Evolutionary conservation across 441 rosid genomes (phyloP).

Genomic region (Biscutella auriculata): DNA sequence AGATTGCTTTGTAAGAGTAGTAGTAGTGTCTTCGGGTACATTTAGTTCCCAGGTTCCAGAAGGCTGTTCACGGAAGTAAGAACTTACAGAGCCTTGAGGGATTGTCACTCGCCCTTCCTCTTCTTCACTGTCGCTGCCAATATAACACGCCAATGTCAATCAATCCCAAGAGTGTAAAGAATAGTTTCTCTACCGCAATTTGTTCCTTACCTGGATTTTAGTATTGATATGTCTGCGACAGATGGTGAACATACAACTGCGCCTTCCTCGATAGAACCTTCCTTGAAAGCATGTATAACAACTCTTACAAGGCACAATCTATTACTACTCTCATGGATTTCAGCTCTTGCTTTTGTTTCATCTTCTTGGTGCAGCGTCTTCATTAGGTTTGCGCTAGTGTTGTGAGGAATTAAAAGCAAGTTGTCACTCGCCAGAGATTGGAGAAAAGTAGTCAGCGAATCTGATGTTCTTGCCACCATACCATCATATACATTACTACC

Average conservation of each 20-base stretch:
- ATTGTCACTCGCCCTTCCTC: slow-evolving; percentile 35
- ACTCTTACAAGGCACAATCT: slow-evolving; percentile 64
- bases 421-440: slow-evolving; percentile 23
- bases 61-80: slow-evolving; percentile 49
- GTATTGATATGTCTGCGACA: slow-evolving; percentile 37
- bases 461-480: slow-evolving; percentile 52
- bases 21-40: slow-evolving; percentile 44
- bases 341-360: slow-evolving; percentile 21
- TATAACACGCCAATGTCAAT: too few relatives aligned
- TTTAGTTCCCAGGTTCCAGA: slow-evolving; percentile 62
- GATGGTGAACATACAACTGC: slow-evolving; percentile 69
- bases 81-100: slow-evolving; percentile 39
- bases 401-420: slow-evolving; percentile 40
- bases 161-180: too few relatives aligned
- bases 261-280: slow-evolving; percentile 80
- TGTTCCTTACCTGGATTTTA: slow-evolving; percentile 44
- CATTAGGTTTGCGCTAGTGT: slow-evolving; percentile 14
- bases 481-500: slow-evolving; percentile 28
- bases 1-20: slow-evolving; percentile 27
- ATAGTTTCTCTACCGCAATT: not conserved
- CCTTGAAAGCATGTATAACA: slow-evolving; percentile 57
- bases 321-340: slow-evolving; percentile 19
- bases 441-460: slow-evolving; percentile 29
- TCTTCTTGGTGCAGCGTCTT: slow-evolving; percentile 27
- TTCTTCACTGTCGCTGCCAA: slow-evolving; percentile 39